Evolutionary conservation across 1,139 yeast species (phyloP).

Genomic region (Candida sojae): DNA sequence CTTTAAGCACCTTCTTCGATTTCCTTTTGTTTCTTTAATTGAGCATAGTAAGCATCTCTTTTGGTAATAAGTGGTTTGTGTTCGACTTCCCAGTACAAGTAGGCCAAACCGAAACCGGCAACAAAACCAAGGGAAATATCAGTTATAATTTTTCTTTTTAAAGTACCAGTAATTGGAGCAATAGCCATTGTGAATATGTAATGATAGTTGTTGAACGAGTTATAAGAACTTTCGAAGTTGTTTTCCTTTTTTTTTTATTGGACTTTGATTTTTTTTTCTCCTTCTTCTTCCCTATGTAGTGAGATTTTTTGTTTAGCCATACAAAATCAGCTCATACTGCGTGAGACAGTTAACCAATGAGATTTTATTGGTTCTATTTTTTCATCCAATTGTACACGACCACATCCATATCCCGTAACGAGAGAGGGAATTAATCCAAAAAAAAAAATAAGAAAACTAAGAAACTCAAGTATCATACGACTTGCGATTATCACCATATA

Average conservation of each 20-base stretch:
- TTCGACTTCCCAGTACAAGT: conserved; percentile 36
- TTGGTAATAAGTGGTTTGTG: conserved; percentile 72
- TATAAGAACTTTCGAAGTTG: not conserved
- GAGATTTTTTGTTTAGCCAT: not conserved
- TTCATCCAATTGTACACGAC: conserved; percentile 1
- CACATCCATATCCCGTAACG: not conserved
- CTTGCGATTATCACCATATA: not conserved
- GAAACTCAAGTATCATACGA: conserved; percentile 1
- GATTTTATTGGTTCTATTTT: conserved; percentile 14
- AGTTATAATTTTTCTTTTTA: conserved; percentile 78
- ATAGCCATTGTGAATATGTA: conserved; percentile 58
- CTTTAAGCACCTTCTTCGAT: conserved; percentile 51
- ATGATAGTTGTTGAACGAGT: not conserved
- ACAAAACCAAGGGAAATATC: conserved; percentile 73
- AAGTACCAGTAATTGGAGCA: conserved; percentile 86
- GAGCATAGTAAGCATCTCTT: conserved; percentile 87
- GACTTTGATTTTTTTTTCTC: not conserved
- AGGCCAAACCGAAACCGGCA: conserved; percentile 39
- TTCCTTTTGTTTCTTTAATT: conserved; percentile 71
- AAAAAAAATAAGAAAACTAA: conserved; percentile 1
- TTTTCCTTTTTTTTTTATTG: not conserved
- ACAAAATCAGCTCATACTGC: conserved; percentile 21
- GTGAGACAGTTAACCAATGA: conserved; percentile 13
- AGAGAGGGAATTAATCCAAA: not conserved
- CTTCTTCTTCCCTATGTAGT: not conserved